A percentile compares a stretch with the other conserved stretches of the same genome.
Conservation (phyloP, 495 filamentous ascomycete species). For the Hyaloscypha bicolor region DNA sequence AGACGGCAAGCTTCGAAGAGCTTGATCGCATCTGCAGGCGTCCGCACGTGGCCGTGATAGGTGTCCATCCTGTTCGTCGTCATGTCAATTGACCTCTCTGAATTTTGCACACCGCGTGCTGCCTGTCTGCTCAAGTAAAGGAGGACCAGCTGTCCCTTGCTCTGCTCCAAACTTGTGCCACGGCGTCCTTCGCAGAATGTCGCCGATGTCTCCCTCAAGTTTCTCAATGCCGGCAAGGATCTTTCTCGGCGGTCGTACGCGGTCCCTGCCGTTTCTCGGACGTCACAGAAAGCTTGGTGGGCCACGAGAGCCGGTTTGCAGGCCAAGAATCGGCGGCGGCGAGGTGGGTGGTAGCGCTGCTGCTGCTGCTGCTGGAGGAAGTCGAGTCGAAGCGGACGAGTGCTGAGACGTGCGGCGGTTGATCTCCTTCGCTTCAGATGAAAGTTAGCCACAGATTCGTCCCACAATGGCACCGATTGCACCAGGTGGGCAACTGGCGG, state of each 20-base stretch:
- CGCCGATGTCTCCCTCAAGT: conserved; percentile 7
- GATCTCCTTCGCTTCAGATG: conserved; percentile 28
- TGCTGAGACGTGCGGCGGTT: conserved; percentile 27
- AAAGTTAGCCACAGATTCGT: conserved; percentile 30
- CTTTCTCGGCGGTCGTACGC: conserved; percentile 6
- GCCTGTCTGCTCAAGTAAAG: not conserved
- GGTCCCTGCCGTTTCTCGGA: conserved; percentile 11
- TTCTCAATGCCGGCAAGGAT: not conserved
- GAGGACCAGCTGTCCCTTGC: not conserved
- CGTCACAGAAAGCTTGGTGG: conserved; percentile 22
- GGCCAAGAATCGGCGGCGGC: conserved; percentile 19
- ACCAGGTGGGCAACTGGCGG: not conserved
- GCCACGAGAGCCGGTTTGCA: not conserved
- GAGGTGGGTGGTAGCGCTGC: not conserved
- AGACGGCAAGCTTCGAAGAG: conserved; percentile 95
- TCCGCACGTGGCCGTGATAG: conserved; percentile 89
- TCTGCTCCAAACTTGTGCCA: not conserved
- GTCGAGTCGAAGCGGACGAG: conserved; percentile 9
- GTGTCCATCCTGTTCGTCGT: conserved; percentile 75
- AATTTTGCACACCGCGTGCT: not conserved
- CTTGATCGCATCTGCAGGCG: conserved; percentile 92
- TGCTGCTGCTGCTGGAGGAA: not conserved
- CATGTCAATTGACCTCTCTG: not conserved
- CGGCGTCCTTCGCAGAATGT: not conserved
- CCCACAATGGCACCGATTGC: conserved; percentile 20